Base-by-base conservation (phyloP, 352 stramenopile species). In the Pythium sp. region DNA sequence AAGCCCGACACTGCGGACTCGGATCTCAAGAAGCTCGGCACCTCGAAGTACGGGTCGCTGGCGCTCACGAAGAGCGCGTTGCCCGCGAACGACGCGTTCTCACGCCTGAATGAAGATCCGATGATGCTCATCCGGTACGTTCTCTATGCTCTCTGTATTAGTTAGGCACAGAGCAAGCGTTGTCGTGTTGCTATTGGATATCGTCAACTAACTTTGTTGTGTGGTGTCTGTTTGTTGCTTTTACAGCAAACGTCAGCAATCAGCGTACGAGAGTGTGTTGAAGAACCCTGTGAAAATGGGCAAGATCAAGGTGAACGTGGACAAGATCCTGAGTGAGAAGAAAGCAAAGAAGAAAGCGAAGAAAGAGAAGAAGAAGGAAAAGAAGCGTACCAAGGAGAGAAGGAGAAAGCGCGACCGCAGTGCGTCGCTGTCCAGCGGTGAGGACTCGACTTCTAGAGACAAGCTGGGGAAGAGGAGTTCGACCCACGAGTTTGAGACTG, bases 101-200 rank as follows among this genome's bases (percentile, higher is more conserved):
- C 94, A 55, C 73, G 96, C 24, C 76, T 97, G 32, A 91, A 98
- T 38, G 97, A 99, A 70, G 97, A 99, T 78, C 97, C 97, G 2
- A 98, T 99, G 94, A 98, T 98, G 86, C 68, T 95, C 20, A 98
- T 99, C 43, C 81, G 83, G 70, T 85, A 82, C 61, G 69, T 72
- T 18, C 55, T 80, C 18, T 51, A 51, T 51, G 15, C 9, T 22
- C 20, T 20, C 43, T 22, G 22, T 18, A 11, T 51, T n/a, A 12
- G 18, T 22, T n/a, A 20, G 15, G n/a, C 18, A 51, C 18, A 11
- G 43, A 53, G 32, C 38, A 49, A 28, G 26, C 6, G 3, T 12
- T 64, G 5, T 28, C n/a, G 28, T 14, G 6, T 65, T 66, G 11
- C 18, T 15, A 36, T 49, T 49, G 41, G 6, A 49, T 47, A 47